Evolutionary conservation across 1,284 basidiomycete genomes (phyloP).

Genomic region (Grifola frondosa): DNA sequence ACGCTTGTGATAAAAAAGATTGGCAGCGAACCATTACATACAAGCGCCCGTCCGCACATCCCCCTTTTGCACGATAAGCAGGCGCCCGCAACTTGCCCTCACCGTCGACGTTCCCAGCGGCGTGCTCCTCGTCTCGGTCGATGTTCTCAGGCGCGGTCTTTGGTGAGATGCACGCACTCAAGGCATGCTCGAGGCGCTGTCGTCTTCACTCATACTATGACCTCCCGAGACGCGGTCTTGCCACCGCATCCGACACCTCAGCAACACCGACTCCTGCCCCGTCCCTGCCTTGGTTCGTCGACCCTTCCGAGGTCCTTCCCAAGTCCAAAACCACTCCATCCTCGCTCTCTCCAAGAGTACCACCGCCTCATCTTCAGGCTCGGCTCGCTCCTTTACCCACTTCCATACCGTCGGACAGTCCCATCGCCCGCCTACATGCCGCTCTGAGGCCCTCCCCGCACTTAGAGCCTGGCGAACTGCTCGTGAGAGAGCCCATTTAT

Average conservation of each 20-base stretch:
- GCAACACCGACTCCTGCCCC: slow-evolving; percentile 2
- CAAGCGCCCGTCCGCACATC: not conserved
- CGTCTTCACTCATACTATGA: slow-evolving; percentile 1
- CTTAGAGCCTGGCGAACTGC: slow-evolving; percentile 55
- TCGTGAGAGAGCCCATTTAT: slow-evolving; percentile 48
- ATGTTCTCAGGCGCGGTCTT: no score
- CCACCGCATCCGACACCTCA: slow-evolving; percentile 9
- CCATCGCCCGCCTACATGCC: slow-evolving; percentile 44
- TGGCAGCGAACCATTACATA: no score
- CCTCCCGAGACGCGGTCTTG: slow-evolving; percentile 16
- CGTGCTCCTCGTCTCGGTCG: no score
- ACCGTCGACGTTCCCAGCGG: no score
- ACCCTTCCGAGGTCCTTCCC: slow-evolving; percentile 40
- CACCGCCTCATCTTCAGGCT: slow-evolving; percentile 29
- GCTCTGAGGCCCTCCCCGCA: slow-evolving; percentile 57
- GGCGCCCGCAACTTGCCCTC: no score
- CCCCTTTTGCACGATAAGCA: no score
- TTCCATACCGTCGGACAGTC: slow-evolving; percentile 41
- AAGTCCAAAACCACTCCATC: slow-evolving; percentile 11
- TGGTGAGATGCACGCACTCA: slow-evolving; percentile 6
- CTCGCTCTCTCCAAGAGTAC: slow-evolving; percentile 9
- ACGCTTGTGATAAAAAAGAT: slow-evolving; percentile 3
- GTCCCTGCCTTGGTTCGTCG: slow-evolving; percentile 54
- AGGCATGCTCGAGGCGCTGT: slow-evolving; percentile 5
- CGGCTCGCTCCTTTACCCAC: slow-evolving; percentile 43